Evolutionary conservation across 306 rosid genomes (phyloP), one percentile per base, ranked within the genome.

Genomic region (Citrullus amarus): DNA sequence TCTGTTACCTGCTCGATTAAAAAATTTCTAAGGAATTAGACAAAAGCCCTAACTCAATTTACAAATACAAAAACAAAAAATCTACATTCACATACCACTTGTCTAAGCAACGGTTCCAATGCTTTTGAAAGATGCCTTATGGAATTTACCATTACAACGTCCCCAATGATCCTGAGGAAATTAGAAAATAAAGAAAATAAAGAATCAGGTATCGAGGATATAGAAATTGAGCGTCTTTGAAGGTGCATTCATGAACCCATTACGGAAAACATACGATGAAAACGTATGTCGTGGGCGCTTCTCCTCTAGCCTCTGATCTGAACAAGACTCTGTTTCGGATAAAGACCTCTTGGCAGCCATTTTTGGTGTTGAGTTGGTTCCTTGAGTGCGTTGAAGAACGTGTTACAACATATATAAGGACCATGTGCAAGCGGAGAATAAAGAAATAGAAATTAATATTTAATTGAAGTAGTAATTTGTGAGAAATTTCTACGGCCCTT

Each of bases 21-120:
- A 51, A 56, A 15, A 25, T 32, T 6, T 11, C 0, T 30, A 4
- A 34, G 6, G 22, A 51, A 14, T 10, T 59, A 78, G 70, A 59
- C 17, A 34, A 80, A 84, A 76, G 3, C 55, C 76, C 39, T 13
- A 70, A 43, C 8, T 43, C 4, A 43, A 44, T 46, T 12, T 20
- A 32, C 9, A 3, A 57, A 20, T 22, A 10, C 32, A 25, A 28
- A 25, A 3, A 5, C 8, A 28, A 9, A 9, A 25, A 15, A 13
- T 4, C 12, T 2, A 14, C 30, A 59, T 56, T 25, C 28, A 8
- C 30, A 57, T 84, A 95, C 99, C 85, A 95, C 97, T 87, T 80
- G 87, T 79, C 89, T 83, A 2, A 95, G 89, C 81, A 88, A 22
- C 68, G 99, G 99, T 77, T 95, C 99, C 84, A 95, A 80, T 75